Base-by-base conservation (phyloP, 306 rosid genomes). In the Glycine soja region DNA sequence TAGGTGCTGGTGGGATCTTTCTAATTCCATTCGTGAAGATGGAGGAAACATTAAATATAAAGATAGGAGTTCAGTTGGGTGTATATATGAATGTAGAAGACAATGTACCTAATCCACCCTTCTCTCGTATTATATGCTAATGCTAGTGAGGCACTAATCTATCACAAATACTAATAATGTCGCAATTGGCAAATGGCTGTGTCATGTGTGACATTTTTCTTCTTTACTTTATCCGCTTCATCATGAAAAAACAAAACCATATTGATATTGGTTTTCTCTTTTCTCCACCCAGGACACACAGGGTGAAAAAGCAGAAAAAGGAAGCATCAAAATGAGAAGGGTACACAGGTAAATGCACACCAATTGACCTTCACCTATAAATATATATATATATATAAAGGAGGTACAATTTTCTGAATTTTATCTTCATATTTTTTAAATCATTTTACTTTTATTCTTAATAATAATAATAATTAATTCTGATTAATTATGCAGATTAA, bases 1-100 rank as follows among this genome's bases (percentile, higher is more conserved):
- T 90, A 78, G 92, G 91, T 86, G 81, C 74, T 58, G 85, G 85
- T 80, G 86, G 84, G 81, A 83, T 83, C 85, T 83, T 81, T 81
- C 72, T 62, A 58, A 57, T 86, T 82, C 87, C 81, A 78, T 77
- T 53, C 61, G 76, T 38, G 79, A 78, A 59, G 75, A 78, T 81
- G 74, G 78, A 51, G 13, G 47, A 81, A 81, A 75, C 82, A 68
- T 80, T 87, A 43, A 80, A 80, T 77, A 59, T 77, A 54, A 64
- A 53, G 84, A 67, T 11, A 67, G 43, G 38, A 61, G 42, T 38
- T 38, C 43, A 38, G 43, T 38, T 38, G 43, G 43, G 47, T 45
- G 12, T 46, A 10, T 46, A 10, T 9, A 24, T 36, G 4, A 3
- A 46, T 50, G 61, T 65, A 76, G 66, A 80, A 72, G 81, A 72